A percentile compares a stretch with the other conserved stretches of the same genome.
Evolutionary conservation across 495 filamentous ascomycete genomes (phyloP).

Genomic region (Lentithecium fluviatile): DNA sequence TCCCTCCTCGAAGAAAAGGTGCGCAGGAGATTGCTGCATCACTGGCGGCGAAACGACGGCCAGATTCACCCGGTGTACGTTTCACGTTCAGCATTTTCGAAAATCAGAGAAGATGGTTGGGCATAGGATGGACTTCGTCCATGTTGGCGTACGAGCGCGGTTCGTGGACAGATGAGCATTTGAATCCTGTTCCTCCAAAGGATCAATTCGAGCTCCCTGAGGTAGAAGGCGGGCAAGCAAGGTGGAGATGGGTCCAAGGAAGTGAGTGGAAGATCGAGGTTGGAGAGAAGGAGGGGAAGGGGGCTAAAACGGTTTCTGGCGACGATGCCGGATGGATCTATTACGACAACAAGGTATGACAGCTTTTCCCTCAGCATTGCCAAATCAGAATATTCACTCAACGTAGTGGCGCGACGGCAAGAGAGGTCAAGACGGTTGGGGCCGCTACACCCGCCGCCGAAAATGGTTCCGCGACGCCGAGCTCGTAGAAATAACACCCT

Average conservation of each 20-base stretch:
- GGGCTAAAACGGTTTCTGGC: conserved; percentile 44
- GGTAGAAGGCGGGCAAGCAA: conserved; percentile 73
- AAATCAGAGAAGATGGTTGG: conserved; percentile 94
- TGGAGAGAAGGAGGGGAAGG: conserved; percentile 49
- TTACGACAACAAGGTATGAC: conserved; percentile 93
- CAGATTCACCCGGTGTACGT: conserved; percentile 70
- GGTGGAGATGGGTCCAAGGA: conserved; percentile 85
- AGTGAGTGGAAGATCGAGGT: conserved; percentile 89
- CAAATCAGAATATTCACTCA: conserved; percentile 12
- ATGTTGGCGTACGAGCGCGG: conserved; percentile 84
- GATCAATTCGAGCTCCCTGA: conserved; percentile 85
- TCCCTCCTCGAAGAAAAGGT: conserved; percentile 33
- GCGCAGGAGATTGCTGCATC: conserved; percentile 39
- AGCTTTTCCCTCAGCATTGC: neutral
- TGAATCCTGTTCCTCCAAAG: conserved; percentile 73
- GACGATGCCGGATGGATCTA: conserved; percentile 88
- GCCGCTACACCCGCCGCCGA: conserved; percentile 80
- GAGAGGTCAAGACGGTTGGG: conserved; percentile 88
- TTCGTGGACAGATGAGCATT: conserved; percentile 94
- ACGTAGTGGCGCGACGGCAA: conserved; percentile 86
- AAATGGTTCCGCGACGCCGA: conserved; percentile 98
- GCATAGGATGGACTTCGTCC: conserved; percentile 89
- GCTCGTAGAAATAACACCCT: conserved; percentile 69
- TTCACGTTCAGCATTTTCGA: conserved; percentile 97
- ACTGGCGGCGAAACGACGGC: conserved; percentile 47